Evolutionary conservation across 257 asterid species (phyloP).

Genomic region (Scutellaria barbata): DNA sequence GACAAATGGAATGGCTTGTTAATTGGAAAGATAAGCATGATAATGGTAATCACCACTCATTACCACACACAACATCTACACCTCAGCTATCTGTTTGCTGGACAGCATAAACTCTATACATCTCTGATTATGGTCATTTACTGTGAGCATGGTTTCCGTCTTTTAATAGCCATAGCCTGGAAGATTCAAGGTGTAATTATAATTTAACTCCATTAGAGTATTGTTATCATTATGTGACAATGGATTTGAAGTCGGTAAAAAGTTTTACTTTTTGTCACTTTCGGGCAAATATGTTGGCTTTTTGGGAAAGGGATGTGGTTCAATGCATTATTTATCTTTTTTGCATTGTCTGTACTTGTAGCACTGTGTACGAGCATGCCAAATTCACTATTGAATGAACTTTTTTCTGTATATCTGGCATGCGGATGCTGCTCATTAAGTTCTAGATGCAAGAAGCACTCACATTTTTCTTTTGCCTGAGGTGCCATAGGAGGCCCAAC

Average conservation of each 20-base stretch:
- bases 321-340: background rate
- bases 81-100: background rate
- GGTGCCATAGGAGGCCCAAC: background rate
- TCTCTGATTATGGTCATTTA: background rate
- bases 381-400: background rate
- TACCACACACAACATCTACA: background rate
- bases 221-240: background rate
- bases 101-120: constrained; percentile 7
- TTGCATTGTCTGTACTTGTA: constrained; percentile 1
- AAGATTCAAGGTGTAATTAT: background rate
- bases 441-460: background rate
- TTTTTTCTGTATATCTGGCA: background rate
- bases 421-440: background rate
- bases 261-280: background rate
- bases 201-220: background rate
- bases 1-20: constrained; percentile 13
- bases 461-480: constrained; percentile 19
- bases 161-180: constrained; percentile 20
- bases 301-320: background rate
- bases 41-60: background rate
- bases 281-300: background rate
- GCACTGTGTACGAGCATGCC: background rate
- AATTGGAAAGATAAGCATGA: constrained; percentile 5
- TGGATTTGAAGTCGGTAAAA: background rate
- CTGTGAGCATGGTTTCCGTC: background rate